Evolutionary conservation across 805 yeast species (phyloP), one percentile per base, ranked within the genome.

Genomic region (Starmerella bombicola): DNA sequence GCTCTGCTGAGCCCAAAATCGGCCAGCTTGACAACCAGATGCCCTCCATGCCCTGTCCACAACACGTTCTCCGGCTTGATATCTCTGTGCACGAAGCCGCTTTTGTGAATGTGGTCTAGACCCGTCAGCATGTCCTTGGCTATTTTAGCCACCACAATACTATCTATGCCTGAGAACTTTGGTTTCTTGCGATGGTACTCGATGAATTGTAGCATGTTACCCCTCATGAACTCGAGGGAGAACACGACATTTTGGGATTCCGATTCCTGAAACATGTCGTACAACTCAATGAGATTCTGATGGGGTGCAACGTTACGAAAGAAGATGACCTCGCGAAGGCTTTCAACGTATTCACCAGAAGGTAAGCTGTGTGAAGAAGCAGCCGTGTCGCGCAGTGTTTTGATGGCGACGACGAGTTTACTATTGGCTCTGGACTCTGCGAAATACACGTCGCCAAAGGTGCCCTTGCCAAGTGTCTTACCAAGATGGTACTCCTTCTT

Each of bases 1-100:
- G 81, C 71, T 45, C 95, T 68, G 1, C 95, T 93, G 32, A 86
- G 66, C 40, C 97, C 97, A 66, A 88, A 88, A 78, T 88, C 98
- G 2, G 95, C 95, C 42, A 88, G 69, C 60, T 88, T 88, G 44
- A 86, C 66, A 41, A 72, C 71, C 3, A 94, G 31, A n/a, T 15
- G 16, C 24, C 32, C 33, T 34, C 71, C 72, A 50, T 78, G 61
- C 18, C 77, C 74, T 28, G 76, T 67, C 4, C 86, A 73, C 50
- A 88, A 69, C 20, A 88, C 78, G 59, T 88, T 88, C 55, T 88
- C 96, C 0, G 98, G 97, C 60, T 88, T 88, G 36, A 88, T 69
- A 64, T 88, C 98, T 42, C 98, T 71, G 58, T 88, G 97, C 54
- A 78, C 78, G 54, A 68, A 82, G 9, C 71, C 70, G 51, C 68